Conservation (phyloP, 768 basidiomycete species). For the Botryobasidium botryosum region DNA sequence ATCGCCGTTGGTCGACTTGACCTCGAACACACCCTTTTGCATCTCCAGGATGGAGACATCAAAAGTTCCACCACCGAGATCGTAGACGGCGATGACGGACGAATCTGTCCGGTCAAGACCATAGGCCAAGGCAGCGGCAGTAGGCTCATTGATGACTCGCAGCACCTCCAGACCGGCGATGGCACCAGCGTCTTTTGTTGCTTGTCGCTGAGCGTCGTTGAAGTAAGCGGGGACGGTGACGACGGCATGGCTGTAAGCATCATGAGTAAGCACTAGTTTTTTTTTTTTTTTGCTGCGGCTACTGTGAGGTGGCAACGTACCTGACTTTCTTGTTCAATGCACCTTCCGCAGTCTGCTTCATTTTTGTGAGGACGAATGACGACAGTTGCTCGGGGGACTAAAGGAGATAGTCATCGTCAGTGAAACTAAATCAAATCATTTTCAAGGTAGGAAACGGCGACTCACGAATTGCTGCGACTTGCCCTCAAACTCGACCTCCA, state of each 20-base stretch:
- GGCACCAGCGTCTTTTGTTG: constrained; percentile 93
- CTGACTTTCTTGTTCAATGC: constrained; percentile 86
- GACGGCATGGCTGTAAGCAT: constrained; percentile 49
- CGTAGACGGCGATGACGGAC: constrained; percentile 89
- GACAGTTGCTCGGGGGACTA: constrained; percentile 77
- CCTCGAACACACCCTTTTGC: constrained; percentile 99
- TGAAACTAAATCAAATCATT: constrained; percentile 3
- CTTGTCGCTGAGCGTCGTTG: constrained; percentile 98
- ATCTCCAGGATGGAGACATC: constrained; percentile 99
- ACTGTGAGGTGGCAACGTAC: constrained; percentile 33
- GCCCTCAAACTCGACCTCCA: constrained; percentile 72
- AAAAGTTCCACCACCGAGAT: constrained; percentile 95
- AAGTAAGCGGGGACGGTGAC: constrained; percentile 97
- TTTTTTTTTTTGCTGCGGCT: not conserved
- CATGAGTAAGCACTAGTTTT: not conserved
- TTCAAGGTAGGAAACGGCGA: constrained; percentile 10
- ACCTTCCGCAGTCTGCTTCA: constrained; percentile 91
- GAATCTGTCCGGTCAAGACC: constrained; percentile 74
- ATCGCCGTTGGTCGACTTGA: constrained; percentile 99
- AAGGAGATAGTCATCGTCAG: constrained; percentile 10
- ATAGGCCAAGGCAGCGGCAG: constrained; percentile 95
- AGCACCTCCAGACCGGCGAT: constrained; percentile 96
- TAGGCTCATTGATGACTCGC: constrained; percentile 98
- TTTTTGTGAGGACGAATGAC: constrained; percentile 77
- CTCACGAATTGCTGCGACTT: constrained; percentile 67